Percentiles rank a stretch among this genome's conserved stretches.
Conservation (phyloP, 2,329 filamentous ascomycete genomes). For the Aspergillus fructus region DNA sequence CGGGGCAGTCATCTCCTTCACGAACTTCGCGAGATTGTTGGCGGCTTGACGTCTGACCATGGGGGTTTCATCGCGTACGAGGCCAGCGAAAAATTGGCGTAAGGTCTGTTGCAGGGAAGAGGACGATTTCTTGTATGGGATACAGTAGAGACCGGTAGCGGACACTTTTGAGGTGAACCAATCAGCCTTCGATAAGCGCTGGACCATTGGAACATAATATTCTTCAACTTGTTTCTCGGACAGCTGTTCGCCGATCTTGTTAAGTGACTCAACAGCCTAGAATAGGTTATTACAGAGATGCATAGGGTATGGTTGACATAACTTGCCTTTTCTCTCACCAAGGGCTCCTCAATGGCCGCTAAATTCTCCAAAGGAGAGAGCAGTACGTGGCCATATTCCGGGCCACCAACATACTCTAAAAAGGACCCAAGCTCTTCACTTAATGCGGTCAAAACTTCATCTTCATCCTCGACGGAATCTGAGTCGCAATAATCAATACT, state of each 20-base stretch:
- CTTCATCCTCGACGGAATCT: slow-evolving; percentile 99
- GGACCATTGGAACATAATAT: slow-evolving; percentile 91
- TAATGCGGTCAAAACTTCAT: slow-evolving; percentile 94
- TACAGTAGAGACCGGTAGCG: slow-evolving; percentile 90
- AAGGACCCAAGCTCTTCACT: slow-evolving; percentile 97
- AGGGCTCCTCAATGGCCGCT: slow-evolving; percentile 95
- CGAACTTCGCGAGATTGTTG: slow-evolving; percentile 94
- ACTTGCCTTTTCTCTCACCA: slow-evolving; percentile 93
- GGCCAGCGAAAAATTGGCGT: slow-evolving; percentile 83
- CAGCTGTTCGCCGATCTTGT: slow-evolving; percentile 96
- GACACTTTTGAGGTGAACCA: slow-evolving; percentile 99
- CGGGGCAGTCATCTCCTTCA: slow-evolving; percentile 90
- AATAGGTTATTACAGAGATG: slow-evolving; percentile 3
- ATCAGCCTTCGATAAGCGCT: slow-evolving; percentile 96
- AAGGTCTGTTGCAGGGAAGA: slow-evolving; percentile 86
- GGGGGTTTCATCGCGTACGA: slow-evolving; percentile 97
- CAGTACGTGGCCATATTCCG: slow-evolving; percentile 91
- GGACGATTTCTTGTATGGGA: slow-evolving; percentile 88
- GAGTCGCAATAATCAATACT: slow-evolving; percentile 28
- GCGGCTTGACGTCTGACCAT: slow-evolving; percentile 98
- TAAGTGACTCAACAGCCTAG: slow-evolving; percentile 95
- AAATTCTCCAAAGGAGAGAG: slow-evolving; percentile 97
- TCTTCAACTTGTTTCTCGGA: slow-evolving; percentile 93
- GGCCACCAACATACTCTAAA: slow-evolving; percentile 94
- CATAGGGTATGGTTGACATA: neutral